phyloP scores from a whole-genome alignment of 1,284 basidiomycete species.

The Heterobasidion annosum region DNA sequence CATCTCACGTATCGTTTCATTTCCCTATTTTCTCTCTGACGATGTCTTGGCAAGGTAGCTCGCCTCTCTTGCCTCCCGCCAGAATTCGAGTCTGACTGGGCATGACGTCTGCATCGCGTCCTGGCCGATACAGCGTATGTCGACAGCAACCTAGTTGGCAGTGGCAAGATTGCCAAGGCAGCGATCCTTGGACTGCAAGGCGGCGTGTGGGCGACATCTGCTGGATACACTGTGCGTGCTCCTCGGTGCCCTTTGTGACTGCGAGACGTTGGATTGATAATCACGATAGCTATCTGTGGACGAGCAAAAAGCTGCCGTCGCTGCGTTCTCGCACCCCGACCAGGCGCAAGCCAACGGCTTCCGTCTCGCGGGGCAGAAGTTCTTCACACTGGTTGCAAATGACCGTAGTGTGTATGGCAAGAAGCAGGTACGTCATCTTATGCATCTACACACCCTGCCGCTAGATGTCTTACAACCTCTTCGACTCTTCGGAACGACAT shows the following conservation, averaged over 20 bases:
- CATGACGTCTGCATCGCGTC: neutral
- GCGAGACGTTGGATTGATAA: neutral
- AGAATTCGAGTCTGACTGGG: neutral
- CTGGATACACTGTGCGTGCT: constrained; percentile 64
- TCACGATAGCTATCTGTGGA: constrained; percentile 52
- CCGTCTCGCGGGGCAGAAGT: constrained; percentile 71
- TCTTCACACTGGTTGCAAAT: constrained; percentile 61
- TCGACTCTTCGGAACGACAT: neutral
- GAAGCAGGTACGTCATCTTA: constrained; percentile 54
- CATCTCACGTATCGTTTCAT: neutral
- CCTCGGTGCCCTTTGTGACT: neutral
- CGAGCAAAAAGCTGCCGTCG: constrained; percentile 68
- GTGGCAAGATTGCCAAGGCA: constrained; percentile 66
- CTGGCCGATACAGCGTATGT: constrained; percentile 60
- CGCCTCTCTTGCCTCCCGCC: neutral
- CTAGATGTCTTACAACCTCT: neutral
- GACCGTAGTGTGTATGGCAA: constrained; percentile 70
- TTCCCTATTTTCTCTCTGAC: neutral
- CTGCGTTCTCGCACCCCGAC: constrained; percentile 41
- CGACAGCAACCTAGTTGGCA: constrained; percentile 78
- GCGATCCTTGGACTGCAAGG: constrained; percentile 84
- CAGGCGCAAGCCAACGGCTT: constrained; percentile 53
- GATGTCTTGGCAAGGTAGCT: constrained; percentile 30
- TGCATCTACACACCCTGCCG: neutral
- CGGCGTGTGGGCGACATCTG: constrained; percentile 79